Evolutionary conservation across 345 rosid genomes (phyloP), one percentile per base, ranked within the genome.

Genomic region (Raphanus raphanistrum): DNA sequence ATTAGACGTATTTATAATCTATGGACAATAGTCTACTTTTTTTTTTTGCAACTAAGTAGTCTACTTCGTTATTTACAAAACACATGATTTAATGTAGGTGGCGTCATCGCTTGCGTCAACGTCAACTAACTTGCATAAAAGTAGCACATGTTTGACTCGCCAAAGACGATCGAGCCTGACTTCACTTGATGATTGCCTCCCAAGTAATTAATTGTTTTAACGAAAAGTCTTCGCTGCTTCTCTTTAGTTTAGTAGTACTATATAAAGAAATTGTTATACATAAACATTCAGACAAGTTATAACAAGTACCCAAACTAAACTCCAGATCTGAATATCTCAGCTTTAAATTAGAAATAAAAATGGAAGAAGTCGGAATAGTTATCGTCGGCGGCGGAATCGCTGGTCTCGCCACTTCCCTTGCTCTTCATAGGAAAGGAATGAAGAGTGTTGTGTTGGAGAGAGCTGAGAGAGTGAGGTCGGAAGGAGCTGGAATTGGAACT

Each of bases 341-440:
- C 16, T n/a, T 12, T 5, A 15, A 45, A 45, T 5, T 16, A 63
- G 31, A 55, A 32, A 10, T 9, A 21, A 1, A 28, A 32, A 80
- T 80, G 83, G 85, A 83, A 70, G 84, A 80, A 32, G 36, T 63
- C 25, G 85, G 82, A 9, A 66, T 87, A 3, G 87, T 86, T 2
- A 83, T 87, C 4, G 85, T 79, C 3, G 93, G 90, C 4, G 93
- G 93, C 2, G 90, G 90, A 13, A 87, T 85, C 17, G 84, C 89
- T 68, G 94, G 90, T 7, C 84, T 90, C 3, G 87, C 92, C 11
- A 84, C 90, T 1, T 84, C 85, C 4, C 85, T 88, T 54, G 89
- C 88, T 64, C 92, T 90, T 66, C 84, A 90, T 21, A 83, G 92
- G 86, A 90, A 90, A 73, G 92, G 90, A 5, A 74, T 90, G 12